A percentile compares a stretch with the other conserved stretches of the same genome.
These are phyloP conservation scores for Cladophialophora immunda DNA, from an alignment of 2,329 filamentous ascomycete species.

Conservation along the genomic window DNA sequence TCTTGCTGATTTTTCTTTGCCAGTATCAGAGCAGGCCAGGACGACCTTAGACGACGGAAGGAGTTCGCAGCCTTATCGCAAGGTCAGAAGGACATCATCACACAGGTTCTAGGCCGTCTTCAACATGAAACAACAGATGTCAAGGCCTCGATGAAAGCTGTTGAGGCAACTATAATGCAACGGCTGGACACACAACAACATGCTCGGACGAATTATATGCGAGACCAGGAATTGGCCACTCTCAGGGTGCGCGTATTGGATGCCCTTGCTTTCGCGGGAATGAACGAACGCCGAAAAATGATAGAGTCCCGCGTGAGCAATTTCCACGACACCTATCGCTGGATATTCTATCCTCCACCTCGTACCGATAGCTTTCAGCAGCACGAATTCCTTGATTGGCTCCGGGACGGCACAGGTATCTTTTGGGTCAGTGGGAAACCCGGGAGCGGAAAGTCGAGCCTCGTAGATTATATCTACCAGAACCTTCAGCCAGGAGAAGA, in stretches of 20 bases:
- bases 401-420: conserved; percentile 2
- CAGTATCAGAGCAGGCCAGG: conserved; percentile 11
- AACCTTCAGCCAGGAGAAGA: not conserved
- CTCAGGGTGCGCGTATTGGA: not conserved
- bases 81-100: conserved; percentile 17
- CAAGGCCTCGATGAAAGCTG: not conserved
- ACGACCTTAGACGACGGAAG: not conserved
- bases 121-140: not conserved
- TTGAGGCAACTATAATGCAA: not conserved
- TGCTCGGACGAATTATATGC: not conserved
- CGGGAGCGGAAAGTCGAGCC: conserved; percentile 39
- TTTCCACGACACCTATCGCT: conserved; percentile 14
- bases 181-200: not conserved
- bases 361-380: not conserved
- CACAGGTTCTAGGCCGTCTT: not conserved
- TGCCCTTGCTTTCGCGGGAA: conserved; percentile 3
- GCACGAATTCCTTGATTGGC: conserved; percentile 18
- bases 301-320: conserved; percentile 16
- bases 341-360: conserved; percentile 17
- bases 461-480: conserved; percentile 37
- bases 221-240: too few species aligned
- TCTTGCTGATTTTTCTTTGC: too few species aligned
- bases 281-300: conserved; percentile 23
- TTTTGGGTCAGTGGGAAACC: conserved; percentile 42
- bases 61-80: conserved; percentile 9